Base-by-base conservation (phyloP, 2,329 filamentous ascomycete species). In the Colletotrichum sp. region DNA sequence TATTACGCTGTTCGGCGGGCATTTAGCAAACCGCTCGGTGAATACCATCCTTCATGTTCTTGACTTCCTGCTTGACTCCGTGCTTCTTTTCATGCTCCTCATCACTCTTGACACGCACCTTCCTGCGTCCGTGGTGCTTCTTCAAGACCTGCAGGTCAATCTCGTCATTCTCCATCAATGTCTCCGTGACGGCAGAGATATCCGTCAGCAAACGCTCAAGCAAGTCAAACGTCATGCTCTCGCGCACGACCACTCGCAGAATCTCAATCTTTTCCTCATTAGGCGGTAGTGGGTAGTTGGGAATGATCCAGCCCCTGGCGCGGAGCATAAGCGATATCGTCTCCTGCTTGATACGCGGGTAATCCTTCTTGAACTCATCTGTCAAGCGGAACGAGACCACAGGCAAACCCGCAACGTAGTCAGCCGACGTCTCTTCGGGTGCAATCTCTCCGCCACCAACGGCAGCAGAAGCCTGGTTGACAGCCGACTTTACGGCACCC, bases 241-340 rank as follows among this genome's bases (percentile, higher is more conserved):
- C 92, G 61, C 93, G 87, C 8, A 94, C 87, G 5, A 94, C 93
- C 1, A 94, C 88, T n/a, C 93, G 86, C 69, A 94, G 83, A 76
- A 94, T 94, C 82, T 94, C 92, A 1, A 86, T 92, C 69, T 89
- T 86, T 18, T 92, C 89, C 80, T 92, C 91, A 59, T 85, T 87
- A 0, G 92, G 92, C 10, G 93, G 93, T 7, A 94, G 86, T 2
- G 91, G 89, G 81, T 94, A 94, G 85, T 94, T 94, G 26, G 92
- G 93, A 73, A 94, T 92, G 75, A 94, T 94, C 85, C 93, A 94
- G 83, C 94, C 92, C 80, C 92, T 92, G 6, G 91, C 90, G 16
- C 93, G 88, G 71, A 94, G 83, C 55, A 94, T 83, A 21, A 92
- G 90, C 69, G 90, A 92, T 16, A 94, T 86, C 7, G 88, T 88